phyloP scores from a whole-genome alignment of 2,329 filamentous ascomycete genomes.

The Pseudogymnoascus sp. region DNA sequence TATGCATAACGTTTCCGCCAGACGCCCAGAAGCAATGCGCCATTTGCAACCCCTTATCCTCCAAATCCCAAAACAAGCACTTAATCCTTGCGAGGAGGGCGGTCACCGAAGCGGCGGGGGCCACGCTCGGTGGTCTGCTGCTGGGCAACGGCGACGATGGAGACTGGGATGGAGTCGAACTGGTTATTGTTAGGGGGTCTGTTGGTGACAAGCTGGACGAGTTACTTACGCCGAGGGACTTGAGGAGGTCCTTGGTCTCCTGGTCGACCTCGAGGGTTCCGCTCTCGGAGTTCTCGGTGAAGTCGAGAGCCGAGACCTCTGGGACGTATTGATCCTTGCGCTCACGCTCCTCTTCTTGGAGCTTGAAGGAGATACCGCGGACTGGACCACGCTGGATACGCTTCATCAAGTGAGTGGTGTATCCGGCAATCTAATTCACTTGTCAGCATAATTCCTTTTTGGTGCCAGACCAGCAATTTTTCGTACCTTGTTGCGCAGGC shows the following conservation, averaged over 20 bases:
- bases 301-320: conserved; percentile 97
- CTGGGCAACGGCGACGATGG: conserved; percentile 84
- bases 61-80: conserved; percentile 24
- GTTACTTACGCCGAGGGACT: conserved; percentile 90
- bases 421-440: conserved; percentile 74
- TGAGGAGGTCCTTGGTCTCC: conserved; percentile 98
- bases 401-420: conserved; percentile 99
- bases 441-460: neutral
- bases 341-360: conserved; percentile 99
- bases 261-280: conserved; percentile 90
- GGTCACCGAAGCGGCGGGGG: conserved; percentile 67
- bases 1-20: conserved; percentile 30
- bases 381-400: conserved; percentile 98
- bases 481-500: conserved; percentile 93
- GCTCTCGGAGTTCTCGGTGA: conserved; percentile 86
- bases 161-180: conserved; percentile 98
- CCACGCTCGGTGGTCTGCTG: conserved; percentile 75
- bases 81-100: conserved; percentile 34
- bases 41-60: conserved; percentile 25
- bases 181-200: conserved; percentile 31
- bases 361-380: conserved; percentile 99
- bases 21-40: conserved; percentile 25
- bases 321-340: conserved; percentile 99
- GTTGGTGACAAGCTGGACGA: conserved; percentile 24
- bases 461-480: neutral